These are phyloP conservation scores for Trichosanthes truncata DNA, from an alignment of 306 rosid genomes.

Conservation along the genomic window DNA sequence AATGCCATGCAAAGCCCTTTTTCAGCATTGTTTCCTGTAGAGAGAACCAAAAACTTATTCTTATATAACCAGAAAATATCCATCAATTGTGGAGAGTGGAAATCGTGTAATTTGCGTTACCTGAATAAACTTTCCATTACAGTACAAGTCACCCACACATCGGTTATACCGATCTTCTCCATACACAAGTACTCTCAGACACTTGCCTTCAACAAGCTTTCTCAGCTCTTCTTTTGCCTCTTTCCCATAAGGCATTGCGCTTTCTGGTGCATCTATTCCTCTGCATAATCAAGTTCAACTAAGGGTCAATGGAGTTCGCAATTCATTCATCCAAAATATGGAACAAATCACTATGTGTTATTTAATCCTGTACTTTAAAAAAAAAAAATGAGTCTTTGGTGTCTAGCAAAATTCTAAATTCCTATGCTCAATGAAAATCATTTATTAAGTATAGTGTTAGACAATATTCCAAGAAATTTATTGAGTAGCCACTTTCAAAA, in stretches of 20 bases:
- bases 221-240: conserved; percentile 63
- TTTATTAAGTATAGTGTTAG: no score
- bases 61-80: not conserved
- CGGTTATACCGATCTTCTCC: conserved; percentile 85
- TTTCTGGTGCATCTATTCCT: conserved; percentile 92
- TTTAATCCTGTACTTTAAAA: no score
- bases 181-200: conserved; percentile 67
- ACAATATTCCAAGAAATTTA: not conserved
- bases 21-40: conserved; percentile 75
- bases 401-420: not conserved
- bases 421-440: not conserved
- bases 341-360: not conserved
- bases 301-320: not conserved
- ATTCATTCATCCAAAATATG: not conserved
- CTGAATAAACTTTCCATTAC: conserved; percentile 69
- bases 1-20: conserved; percentile 90
- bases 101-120: conserved; percentile 20
- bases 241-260: conserved; percentile 70
- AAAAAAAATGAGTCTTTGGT: not conserved
- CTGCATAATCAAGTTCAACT: conserved; percentile 17
- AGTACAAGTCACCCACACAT: conserved; percentile 55
- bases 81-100: not conserved
- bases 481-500: no score
- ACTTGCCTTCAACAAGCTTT: conserved; percentile 52
- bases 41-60: not conserved